Percentiles rank a stretch among this genome's conserved stretches.
phyloP scores from a whole-genome alignment of 352 stramenopile species.

The Globisporangium recalcitrans region DNA sequence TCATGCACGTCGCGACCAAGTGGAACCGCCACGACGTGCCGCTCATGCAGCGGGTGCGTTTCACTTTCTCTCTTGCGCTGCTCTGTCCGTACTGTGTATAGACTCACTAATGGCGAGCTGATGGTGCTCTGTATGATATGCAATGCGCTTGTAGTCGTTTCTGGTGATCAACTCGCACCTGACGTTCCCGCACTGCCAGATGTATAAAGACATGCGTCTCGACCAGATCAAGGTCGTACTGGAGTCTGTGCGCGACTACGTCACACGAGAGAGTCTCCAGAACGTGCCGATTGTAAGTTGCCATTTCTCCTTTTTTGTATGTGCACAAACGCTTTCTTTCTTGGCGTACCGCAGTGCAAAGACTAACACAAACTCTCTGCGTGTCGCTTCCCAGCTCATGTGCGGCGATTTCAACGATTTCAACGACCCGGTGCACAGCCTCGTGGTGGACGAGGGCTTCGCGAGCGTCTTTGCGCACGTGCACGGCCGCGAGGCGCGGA shows the following conservation, averaged over 20 bases:
- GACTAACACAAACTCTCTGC: neutral
- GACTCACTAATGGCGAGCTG: neutral
- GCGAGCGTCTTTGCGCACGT: slow-evolving; percentile 67
- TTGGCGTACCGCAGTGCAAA: too few relatives aligned
- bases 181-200: slow-evolving; percentile 78
- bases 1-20: slow-evolving; percentile 80
- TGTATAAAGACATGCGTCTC: slow-evolving; percentile 74
- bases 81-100: neutral
- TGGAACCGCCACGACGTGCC: slow-evolving; percentile 50
- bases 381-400: slow-evolving; percentile 37
- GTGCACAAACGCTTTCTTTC: neutral
- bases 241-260: slow-evolving; percentile 60
- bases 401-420: slow-evolving; percentile 87
- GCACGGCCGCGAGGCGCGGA: slow-evolving; percentile 71
- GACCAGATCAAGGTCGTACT: slow-evolving; percentile 81
- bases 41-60: slow-evolving; percentile 44
- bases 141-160: slow-evolving; percentile 42
- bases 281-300: slow-evolving; percentile 56
- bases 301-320: neutral
- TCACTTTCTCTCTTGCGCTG: neutral
- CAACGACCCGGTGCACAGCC: slow-evolving; percentile 74
- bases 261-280: slow-evolving; percentile 51
- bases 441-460: slow-evolving; percentile 69
- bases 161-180: slow-evolving; percentile 82
- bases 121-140: neutral